These are phyloP conservation scores for Eudorina sp. DNA, from an alignment of 139 green algal genomes.

Conservation along the genomic window DNA sequence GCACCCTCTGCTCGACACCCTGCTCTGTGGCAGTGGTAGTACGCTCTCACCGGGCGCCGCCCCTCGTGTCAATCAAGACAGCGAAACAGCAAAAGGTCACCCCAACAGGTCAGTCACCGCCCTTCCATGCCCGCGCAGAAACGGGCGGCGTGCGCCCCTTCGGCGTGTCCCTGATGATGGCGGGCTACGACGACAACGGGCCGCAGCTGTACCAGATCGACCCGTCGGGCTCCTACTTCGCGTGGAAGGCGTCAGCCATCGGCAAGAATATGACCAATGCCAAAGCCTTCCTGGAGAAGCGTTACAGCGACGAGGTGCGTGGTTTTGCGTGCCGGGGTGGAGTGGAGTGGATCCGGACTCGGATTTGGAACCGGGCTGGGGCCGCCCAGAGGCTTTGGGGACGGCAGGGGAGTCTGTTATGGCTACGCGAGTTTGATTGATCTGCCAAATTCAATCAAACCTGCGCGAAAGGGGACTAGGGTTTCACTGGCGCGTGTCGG, in stretches of 20 bases:
- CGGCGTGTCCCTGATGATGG: slow-evolving; percentile 97
- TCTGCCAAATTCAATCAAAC: too few relatives aligned
- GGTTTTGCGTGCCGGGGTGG: slow-evolving; percentile 53
- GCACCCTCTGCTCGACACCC: too few relatives aligned
- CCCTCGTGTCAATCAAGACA: too few relatives aligned
- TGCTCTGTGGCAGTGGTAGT: too few relatives aligned
- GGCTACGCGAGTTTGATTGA: too few relatives aligned
- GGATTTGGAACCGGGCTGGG: neutral
- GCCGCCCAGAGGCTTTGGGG: too few relatives aligned
- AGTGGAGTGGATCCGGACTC: neutral
- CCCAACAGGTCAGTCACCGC: too few relatives aligned
- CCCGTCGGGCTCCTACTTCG: slow-evolving; percentile 97
- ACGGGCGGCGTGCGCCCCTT: slow-evolving; percentile 97
- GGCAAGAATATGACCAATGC: slow-evolving; percentile 98
- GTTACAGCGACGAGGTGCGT: slow-evolving; percentile 96
- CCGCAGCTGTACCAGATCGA: slow-evolving; percentile 99
- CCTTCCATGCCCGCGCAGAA: slow-evolving; percentile 69
- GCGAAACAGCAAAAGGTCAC: too few relatives aligned
- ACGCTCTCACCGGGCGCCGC: too few relatives aligned
- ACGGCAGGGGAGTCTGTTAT: too few relatives aligned
- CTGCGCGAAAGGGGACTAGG: too few relatives aligned
- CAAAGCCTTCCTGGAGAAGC: slow-evolving; percentile 92
- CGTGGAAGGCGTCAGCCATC: slow-evolving; percentile 95
- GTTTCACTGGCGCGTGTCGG: too few relatives aligned
- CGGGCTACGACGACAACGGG: slow-evolving; percentile 94